Percentiles rank a stretch among this genome's conserved stretches.
Conservation (phyloP, 1,284 basidiomycete species). For the Kwoniella shivajii region DNA sequence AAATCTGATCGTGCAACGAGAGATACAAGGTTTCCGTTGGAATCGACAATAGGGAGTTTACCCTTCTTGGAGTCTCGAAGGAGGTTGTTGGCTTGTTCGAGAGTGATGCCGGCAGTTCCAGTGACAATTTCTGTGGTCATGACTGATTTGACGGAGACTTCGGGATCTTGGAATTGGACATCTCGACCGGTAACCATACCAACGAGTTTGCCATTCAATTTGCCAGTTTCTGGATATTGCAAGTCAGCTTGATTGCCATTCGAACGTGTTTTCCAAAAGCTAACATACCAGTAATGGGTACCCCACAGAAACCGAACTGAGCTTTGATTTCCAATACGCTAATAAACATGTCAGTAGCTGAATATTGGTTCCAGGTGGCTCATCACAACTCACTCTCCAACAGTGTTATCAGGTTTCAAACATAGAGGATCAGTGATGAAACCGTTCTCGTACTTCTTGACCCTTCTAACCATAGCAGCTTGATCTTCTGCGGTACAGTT, state of each 20-base stretch:
- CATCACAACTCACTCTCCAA: constrained; percentile 65
- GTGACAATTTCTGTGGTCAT: constrained; percentile 90
- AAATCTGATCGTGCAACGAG: constrained; percentile 94
- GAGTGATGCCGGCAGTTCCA: constrained; percentile 80
- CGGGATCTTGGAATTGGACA: constrained; percentile 83
- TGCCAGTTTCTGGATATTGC: constrained; percentile 72
- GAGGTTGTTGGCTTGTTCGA: constrained; percentile 89
- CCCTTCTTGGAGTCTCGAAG: constrained; percentile 97
- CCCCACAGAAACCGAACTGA: constrained; percentile 90
- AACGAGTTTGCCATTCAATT: constrained; percentile 83
- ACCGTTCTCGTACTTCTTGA: constrained; percentile 98
- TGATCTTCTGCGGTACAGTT: constrained; percentile 88
- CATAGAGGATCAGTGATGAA: constrained; percentile 96
- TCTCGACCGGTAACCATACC: constrained; percentile 97
- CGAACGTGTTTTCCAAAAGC: background rate
- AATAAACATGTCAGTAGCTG: background rate
- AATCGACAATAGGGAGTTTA: constrained; percentile 88
- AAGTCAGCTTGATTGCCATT: constrained; percentile 1
- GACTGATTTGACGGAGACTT: constrained; percentile 73
- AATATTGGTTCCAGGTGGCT: background rate
- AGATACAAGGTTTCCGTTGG: constrained; percentile 72
- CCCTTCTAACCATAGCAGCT: constrained; percentile 94
- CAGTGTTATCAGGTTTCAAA: constrained; percentile 72
- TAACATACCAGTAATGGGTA: constrained; percentile 83
- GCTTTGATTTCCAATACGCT: constrained; percentile 88